These are phyloP conservation scores for Coleophoma eucalyptorum DNA, from an alignment of 2,329 filamentous ascomycete species.

Conservation along the genomic window DNA sequence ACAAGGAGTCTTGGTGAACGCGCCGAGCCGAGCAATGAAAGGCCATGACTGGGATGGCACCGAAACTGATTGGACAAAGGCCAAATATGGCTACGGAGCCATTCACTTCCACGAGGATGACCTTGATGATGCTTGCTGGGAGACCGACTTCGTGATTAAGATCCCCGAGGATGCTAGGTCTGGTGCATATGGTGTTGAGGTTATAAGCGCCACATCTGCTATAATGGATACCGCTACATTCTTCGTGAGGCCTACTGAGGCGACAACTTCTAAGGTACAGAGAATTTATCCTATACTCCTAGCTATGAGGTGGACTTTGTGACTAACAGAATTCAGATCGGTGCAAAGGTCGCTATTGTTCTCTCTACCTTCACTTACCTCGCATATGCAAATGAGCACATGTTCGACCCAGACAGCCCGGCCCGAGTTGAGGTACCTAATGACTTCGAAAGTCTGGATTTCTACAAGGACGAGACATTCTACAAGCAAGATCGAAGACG, in stretches of 20 bases:
- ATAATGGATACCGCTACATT: constrained; percentile 27
- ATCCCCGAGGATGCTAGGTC: constrained; percentile 17
- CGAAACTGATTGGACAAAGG: constrained; percentile 28
- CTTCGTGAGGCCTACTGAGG: constrained; percentile 26
- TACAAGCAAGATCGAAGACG: constrained; percentile 23
- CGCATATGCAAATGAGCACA: constrained; percentile 34
- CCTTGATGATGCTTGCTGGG: constrained; percentile 31
- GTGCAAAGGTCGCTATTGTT: constrained; percentile 22
- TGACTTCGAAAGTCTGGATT: constrained; percentile 13
- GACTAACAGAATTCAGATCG: neutral
- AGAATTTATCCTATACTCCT: neutral
- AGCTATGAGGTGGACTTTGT: neutral
- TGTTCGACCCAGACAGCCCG: constrained; percentile 23
- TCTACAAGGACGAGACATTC: constrained; percentile 11
- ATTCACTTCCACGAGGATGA: constrained; percentile 36
- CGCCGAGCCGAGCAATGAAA: constrained; percentile 28
- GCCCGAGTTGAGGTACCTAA: neutral
- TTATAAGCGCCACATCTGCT: constrained; percentile 15
- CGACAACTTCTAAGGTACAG: neutral
- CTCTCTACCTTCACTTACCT: constrained; percentile 33
- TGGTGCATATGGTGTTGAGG: constrained; percentile 26
- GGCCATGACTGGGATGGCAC: constrained; percentile 29
- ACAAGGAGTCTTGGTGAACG: constrained; percentile 27
- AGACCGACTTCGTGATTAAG: constrained; percentile 26
- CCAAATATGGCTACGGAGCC: constrained; percentile 30